phyloP scores from a whole-genome alignment of 2,329 filamentous ascomycete genomes.

The Bipolaris gigantea region DNA sequence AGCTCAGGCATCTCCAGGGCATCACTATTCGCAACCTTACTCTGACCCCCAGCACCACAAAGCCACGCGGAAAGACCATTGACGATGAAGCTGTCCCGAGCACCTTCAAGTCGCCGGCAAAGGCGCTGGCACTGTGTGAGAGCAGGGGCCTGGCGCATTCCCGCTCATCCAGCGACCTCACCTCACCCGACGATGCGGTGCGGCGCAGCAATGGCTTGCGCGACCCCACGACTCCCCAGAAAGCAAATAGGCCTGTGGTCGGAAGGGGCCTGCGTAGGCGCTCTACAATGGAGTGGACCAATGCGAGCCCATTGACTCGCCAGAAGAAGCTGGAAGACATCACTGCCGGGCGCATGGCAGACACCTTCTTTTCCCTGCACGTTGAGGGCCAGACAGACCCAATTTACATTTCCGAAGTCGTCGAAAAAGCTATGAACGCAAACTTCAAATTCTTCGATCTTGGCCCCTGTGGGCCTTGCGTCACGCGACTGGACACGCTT shows the following conservation, averaged over 20 bases:
- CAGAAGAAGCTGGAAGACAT: slow-evolving; percentile 78
- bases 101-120: slow-evolving; percentile 66
- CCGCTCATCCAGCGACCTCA: slow-evolving; percentile 60
- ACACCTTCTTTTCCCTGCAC: slow-evolving; percentile 88
- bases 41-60: slow-evolving; percentile 57
- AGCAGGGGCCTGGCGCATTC: slow-evolving; percentile 57
- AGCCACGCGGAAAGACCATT: slow-evolving; percentile 62
- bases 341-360: slow-evolving; percentile 72
- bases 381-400: slow-evolving; percentile 66
- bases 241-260: slow-evolving; percentile 38
- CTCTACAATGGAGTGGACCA: slow-evolving; percentile 66
- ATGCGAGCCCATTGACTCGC: slow-evolving; percentile 60
- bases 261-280: slow-evolving; percentile 52
- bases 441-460: slow-evolving; percentile 86
- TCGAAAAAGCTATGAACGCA: slow-evolving; percentile 82
- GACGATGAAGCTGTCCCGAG: slow-evolving; percentile 76
- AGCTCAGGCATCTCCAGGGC: slow-evolving; percentile 82
- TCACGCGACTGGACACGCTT: slow-evolving; percentile 67
- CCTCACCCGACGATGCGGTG: slow-evolving; percentile 29
- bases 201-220: slow-evolving; percentile 28
- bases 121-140: slow-evolving; percentile 60
- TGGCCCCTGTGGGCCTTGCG: slow-evolving; percentile 60
- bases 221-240: slow-evolving; percentile 24
- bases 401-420: slow-evolving; percentile 86
- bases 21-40: slow-evolving; percentile 85